These are phyloP conservation scores for Furculomyces boomerangus DNA, from an alignment of 371 early-diverging fungal species.

Conservation along the genomic window DNA sequence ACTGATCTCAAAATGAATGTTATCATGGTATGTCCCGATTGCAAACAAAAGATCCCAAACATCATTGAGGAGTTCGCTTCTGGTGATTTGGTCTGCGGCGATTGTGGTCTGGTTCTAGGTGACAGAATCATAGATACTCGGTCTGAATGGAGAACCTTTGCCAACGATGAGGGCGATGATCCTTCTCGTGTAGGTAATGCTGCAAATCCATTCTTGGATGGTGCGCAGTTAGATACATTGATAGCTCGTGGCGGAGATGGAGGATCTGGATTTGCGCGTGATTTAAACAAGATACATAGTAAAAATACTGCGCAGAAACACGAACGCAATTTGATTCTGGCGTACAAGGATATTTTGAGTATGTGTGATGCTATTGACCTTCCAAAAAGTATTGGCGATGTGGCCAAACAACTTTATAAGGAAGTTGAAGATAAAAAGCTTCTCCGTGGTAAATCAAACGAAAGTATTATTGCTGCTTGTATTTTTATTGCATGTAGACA, in stretches of 20 bases:
- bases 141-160: constrained; percentile 99
- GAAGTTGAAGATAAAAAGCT: constrained; percentile 73
- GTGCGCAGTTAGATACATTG: constrained; percentile 78
- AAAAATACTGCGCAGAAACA: constrained; percentile 50
- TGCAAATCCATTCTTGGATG: constrained; percentile 71
- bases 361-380: constrained; percentile 84
- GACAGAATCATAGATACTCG: constrained; percentile 97
- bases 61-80: constrained; percentile 93
- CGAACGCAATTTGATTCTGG: constrained; percentile 68
- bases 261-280: constrained; percentile 51
- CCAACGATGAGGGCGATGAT: constrained; percentile 90
- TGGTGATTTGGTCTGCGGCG: constrained; percentile 91
- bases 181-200: constrained; percentile 98
- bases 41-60: constrained; percentile 70
- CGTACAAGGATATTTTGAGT: constrained; percentile 82
- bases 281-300: constrained; percentile 57
- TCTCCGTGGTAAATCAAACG: constrained; percentile 72
- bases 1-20: constrained; percentile 30
- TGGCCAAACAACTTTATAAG: constrained; percentile 93
- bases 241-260: constrained; percentile 63
- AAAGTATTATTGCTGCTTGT: constrained; percentile 91
- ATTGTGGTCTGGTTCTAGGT: constrained; percentile 93
- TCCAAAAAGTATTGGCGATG: constrained; percentile 70
- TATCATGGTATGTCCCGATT: constrained; percentile 56
- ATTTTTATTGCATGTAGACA: constrained; percentile 94